Evolutionary conservation across 257 asterid species (phyloP).

Genomic region (Catharanthus roseus): DNA sequence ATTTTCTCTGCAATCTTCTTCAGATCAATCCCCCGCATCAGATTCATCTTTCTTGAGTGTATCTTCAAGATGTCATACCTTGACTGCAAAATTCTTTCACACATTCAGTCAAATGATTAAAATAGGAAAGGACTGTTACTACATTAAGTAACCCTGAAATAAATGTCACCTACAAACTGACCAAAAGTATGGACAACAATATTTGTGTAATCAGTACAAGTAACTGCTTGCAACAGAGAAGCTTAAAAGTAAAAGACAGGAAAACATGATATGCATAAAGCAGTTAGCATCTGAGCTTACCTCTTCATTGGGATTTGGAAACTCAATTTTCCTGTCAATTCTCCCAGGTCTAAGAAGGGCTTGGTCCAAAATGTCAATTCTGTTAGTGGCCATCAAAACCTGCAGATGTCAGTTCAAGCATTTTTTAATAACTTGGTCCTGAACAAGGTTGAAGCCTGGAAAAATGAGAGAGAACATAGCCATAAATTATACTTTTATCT

Average conservation of each 20-base stretch:
- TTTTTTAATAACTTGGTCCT: constrained; percentile 4
- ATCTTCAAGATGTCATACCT: constrained; percentile 82
- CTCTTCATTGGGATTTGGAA: constrained; percentile 91
- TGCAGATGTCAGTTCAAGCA: constrained; percentile 15
- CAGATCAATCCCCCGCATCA: constrained; percentile 87
- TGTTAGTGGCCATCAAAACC: constrained; percentile 95
- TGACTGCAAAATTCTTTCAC: constrained; percentile 40
- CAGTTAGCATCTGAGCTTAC: constrained; percentile 22
- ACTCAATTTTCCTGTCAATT: constrained; percentile 86
- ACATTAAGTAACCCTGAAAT: not conserved
- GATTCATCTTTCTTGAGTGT: constrained; percentile 84
- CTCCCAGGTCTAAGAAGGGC: constrained; percentile 95
- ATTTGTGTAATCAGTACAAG: not conserved
- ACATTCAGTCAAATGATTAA: not conserved
- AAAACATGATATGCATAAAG: not conserved
- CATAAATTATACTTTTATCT: constrained; percentile 51
- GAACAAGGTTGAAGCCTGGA: not conserved
- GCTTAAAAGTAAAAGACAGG: not conserved
- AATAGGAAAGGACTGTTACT: not conserved
- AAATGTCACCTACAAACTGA: not conserved
- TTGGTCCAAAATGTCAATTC: constrained; percentile 84
- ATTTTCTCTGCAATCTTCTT: constrained; percentile 89
- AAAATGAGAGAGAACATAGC: constrained; percentile 1
- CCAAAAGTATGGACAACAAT: not conserved
- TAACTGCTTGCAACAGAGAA: not conserved